phyloP scores from a whole-genome alignment of 768 basidiomycete species.

The Clitopilus passeckerianus region DNA sequence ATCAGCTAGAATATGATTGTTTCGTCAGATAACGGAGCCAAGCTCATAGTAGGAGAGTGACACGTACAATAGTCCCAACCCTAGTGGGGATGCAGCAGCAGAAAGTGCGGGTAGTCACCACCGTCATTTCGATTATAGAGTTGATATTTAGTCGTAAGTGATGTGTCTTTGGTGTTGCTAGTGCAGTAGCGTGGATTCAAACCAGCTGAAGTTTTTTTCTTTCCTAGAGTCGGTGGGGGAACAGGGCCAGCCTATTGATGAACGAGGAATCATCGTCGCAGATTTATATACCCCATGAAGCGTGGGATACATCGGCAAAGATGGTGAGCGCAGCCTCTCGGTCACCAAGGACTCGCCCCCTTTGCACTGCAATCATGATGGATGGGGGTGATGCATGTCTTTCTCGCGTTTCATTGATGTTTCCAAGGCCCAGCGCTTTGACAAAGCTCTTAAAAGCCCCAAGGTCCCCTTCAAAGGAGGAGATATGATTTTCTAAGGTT shows the following conservation, averaged over 20 bases:
- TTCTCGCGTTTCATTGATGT: slow-evolving; percentile 6
- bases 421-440: slow-evolving; percentile 5
- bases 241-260: slow-evolving; percentile 44
- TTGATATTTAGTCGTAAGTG: background rate
- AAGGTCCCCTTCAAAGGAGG: background rate
- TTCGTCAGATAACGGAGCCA: background rate
- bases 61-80: slow-evolving; percentile 40
- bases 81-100: slow-evolving; percentile 48
- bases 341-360: slow-evolving; percentile 9
- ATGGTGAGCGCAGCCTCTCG: slow-evolving; percentile 3
- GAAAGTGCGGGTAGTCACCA: slow-evolving; percentile 36
- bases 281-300: slow-evolving; percentile 25
- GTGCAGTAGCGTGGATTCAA: background rate
- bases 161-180: slow-evolving; percentile 2
- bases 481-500: no score
- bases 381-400: background rate
- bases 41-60: background rate
- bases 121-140: slow-evolving; percentile 23
- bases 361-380: slow-evolving; percentile 4
- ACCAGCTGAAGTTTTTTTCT: slow-evolving; percentile 5
- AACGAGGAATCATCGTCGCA: slow-evolving; percentile 2
- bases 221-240: slow-evolving; percentile 11
- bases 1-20: slow-evolving; percentile 25
- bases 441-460: background rate
- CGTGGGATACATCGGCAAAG: slow-evolving; percentile 3